Evolutionary conservation across 306 rosid genomes (phyloP), one percentile per base, ranked within the genome.

Genomic region (Citrullus colocynthis): DNA sequence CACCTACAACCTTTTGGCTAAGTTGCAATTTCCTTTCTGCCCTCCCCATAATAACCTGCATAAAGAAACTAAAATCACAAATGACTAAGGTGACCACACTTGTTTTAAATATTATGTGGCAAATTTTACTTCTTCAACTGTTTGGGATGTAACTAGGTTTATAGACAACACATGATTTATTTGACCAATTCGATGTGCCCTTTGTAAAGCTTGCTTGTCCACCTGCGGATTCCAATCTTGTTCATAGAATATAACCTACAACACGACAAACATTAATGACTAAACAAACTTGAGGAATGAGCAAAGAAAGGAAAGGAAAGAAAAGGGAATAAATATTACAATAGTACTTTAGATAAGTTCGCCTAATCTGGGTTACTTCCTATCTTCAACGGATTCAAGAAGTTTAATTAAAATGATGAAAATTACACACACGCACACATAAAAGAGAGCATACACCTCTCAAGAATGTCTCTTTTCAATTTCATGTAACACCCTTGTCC

Each of bases 221-320:
- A 90, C 98, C 85, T 92, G 98, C 42, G 98, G 98, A 80, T 92
- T 94, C 98, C 98, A 94, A 83, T 94, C 98, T 90, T 90, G 98
- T 86, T 94, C 98, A 3, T 92, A 92, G 83, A 94, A 94, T 87
- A 94, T 87, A 79, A 94, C 97, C 98, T 94, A 75, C 37, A 84
- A 16, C 70, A 76, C 37, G 36, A 14, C 24, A 15, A 41, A 76
- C 64, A 59, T 76, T 21, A 15, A 72, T 28, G 13, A 51, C 30
- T 49, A 20, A 15, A 72, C n/a, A 72, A 48, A 28, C n/a, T 28
- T 6, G 20, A 41, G 75, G 21, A 45, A 44, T 70, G 21, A 70
- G 7, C n/a, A 54, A 54, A 17, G 2, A 32, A 32, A 32, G 6
- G 59, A 0, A 54, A 54, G 3, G 12, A 45, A 45, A 45, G 51